Percentiles rank a stretch among this genome's conserved stretches.
phyloP scores from a whole-genome alignment of 106 monocot species.

The Chionographis japonica region DNA sequence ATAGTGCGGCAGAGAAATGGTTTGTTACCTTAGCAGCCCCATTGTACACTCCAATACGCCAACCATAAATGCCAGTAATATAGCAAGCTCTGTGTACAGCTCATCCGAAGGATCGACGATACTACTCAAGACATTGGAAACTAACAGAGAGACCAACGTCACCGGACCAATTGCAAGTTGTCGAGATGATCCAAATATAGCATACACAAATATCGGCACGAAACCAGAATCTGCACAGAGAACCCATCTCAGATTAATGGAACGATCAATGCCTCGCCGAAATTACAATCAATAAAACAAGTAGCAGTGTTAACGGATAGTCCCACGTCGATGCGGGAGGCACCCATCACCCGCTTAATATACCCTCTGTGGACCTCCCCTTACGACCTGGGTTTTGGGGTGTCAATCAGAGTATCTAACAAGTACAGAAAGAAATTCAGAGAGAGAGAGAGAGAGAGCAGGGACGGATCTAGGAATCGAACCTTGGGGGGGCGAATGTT shows the following conservation, averaged over 20 bases:
- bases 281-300: neutral
- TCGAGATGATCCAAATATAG: slow-evolving; percentile 92
- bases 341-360: no score
- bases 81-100: slow-evolving; percentile 87
- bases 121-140: slow-evolving; percentile 74
- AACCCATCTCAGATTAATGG: neutral
- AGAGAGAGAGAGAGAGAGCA: no score
- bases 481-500: no score
- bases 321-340: no score
- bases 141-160: slow-evolving; percentile 84
- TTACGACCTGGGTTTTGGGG: no score
- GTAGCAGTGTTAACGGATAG: no score
- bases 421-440: no score
- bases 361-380: no score
- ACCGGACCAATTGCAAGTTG: slow-evolving; percentile 98
- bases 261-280: neutral
- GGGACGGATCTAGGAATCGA: no score
- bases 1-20: no score
- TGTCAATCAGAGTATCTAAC: no score
- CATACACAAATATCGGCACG: slow-evolving; percentile 85
- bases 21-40: slow-evolving; percentile 62
- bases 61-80: slow-evolving; percentile 93
- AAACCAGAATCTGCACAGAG: slow-evolving; percentile 81
- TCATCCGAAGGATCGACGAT: slow-evolving; percentile 77
- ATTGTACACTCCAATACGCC: slow-evolving; percentile 90